Evolutionary conservation across 352 stramenopile genomes (phyloP), one percentile per base, ranked within the genome.

Genomic region (Globisporangium alternatum): DNA sequence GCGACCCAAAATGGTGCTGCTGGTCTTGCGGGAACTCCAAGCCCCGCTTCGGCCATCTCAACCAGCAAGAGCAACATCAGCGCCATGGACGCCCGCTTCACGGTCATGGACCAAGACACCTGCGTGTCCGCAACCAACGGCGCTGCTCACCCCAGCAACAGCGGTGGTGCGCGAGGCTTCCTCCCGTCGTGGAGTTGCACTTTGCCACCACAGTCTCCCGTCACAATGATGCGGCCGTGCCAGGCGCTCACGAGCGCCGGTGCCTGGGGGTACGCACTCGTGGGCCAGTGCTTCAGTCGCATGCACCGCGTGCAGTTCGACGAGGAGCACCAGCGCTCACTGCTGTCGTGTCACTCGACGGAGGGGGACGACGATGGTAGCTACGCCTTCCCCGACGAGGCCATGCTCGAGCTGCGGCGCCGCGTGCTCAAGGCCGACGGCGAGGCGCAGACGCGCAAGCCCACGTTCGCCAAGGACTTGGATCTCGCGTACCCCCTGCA

Each of bases 401-500:
- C 79, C 19, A 88, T 88, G 77, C 69, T 88, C 45, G 83, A 92
- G 72, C 71, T 92, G 56, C 74, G 83, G 35, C 78, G 81, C 30
- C 78, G 83, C 47, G 77, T 90, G 48, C 85, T 90, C 60, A 73
- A 87, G 33, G 65, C 71, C 51, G 74, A 82, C 55, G 64, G 57
- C 3, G 67, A 59, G 44, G 63, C 59, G 45, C 74, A 68, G 30
- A 13, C n/a, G 25, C 71, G 49, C 31, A 66, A 39, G 30, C 71
- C 67, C 65, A 78, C 41, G 61, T 71, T 69, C 65, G 57, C 68
- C 7, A 45, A 75, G 59, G 62, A 76, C 28, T 53, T 74, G 31
- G 52, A 61, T 13, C 31, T 48, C 12, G 53, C 54, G 44, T 58
- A 66, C 35, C 62, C 60, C 15, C 35, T 64, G 15, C 56, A 68